Base-by-base conservation (phyloP, 495 filamentous ascomycete species). In the Aspergillus mulundensis region DNA sequence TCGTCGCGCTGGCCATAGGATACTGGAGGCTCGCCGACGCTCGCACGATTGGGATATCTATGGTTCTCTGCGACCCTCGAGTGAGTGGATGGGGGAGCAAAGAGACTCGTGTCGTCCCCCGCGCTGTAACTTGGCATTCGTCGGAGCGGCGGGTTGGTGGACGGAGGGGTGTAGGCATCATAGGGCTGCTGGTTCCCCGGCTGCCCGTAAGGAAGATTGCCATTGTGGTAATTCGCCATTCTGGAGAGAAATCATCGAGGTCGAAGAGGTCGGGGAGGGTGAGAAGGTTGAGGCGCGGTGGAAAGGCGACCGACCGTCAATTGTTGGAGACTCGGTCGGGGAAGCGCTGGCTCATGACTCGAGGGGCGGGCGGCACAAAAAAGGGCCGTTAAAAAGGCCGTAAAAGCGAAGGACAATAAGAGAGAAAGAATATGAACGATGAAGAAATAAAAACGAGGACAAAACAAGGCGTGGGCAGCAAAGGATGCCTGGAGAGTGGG, bases 101-200 rank as follows among this genome's bases (percentile, higher is more conserved):
- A 74, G 58, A 82, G 76, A 20, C 61, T 66, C 34, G 78, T 78
- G 67, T 95, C 89, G 67, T 95, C 89, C 58, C 88, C 90, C 61
- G 78, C 84, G 65, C 91, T 86, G 71, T 87, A 93, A 68, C 90
- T 93, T 49, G 83, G 77, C 64, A 78, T 78, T 50, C 84, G 83
- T 55, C 86, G 78, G 30, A 81, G 73, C 64, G 69, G 73, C 61
- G 66, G 64, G 53, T 66, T 71, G 60, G 54, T 70, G 57, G 61
- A 62, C 68, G 68, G 76, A 61, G 57, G 39, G 59, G 19, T 39
- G 40, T 65, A 62, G n/a, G 50, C 44, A 55, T 61, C 57, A 50
- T 62, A 60, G 34, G 53, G 63, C 40, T 40, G 58, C 28, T 59
- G 53, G 58, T 64, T 59, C 15, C 46, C 46, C 4, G 61, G 48